phyloP scores from a whole-genome alignment of 2,329 filamentous ascomycete genomes.

The Fusarium camptoceras region DNA sequence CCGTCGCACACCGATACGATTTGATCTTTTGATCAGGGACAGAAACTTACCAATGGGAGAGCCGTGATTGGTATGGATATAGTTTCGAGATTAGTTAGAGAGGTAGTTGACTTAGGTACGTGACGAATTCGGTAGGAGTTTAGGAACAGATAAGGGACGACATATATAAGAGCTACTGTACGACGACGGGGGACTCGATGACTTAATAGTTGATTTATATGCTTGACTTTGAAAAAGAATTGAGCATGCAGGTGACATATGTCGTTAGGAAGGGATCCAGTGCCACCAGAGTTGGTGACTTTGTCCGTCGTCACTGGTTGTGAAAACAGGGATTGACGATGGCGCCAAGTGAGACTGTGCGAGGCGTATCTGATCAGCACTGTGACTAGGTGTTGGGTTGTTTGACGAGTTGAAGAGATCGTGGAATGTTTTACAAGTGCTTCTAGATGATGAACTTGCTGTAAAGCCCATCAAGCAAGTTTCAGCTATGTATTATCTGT shows the following conservation, averaged over 20 bases:
- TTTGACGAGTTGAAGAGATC: conserved; percentile 10
- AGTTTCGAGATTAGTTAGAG: conserved; percentile 12
- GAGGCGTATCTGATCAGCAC: conserved; percentile 36
- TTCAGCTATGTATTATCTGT: neutral
- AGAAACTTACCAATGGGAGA: conserved; percentile 45
- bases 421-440: neutral
- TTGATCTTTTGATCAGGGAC: conserved; percentile 35
- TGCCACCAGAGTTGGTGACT: conserved; percentile 43
- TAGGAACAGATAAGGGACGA: conserved; percentile 5
- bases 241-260: conserved; percentile 42
- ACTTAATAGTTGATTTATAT: conserved; percentile 31
- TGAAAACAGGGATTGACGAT: conserved; percentile 46
- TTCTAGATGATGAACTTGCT: neutral
- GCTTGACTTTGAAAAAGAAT: conserved; percentile 9
- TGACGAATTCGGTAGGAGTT: conserved; percentile 4
- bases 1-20: conserved; percentile 41
- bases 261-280: conserved; percentile 2
- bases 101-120: neutral
- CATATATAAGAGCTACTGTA: conserved; percentile 10
- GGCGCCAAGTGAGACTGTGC: conserved; percentile 44
- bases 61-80: conserved; percentile 39
- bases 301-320: conserved; percentile 43
- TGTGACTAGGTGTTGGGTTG: conserved; percentile 28
- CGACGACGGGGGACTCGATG: neutral
- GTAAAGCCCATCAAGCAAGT: neutral